Conservation (phyloP, 257 asterid species). For the Ophiorrhiza pumila region DNA sequence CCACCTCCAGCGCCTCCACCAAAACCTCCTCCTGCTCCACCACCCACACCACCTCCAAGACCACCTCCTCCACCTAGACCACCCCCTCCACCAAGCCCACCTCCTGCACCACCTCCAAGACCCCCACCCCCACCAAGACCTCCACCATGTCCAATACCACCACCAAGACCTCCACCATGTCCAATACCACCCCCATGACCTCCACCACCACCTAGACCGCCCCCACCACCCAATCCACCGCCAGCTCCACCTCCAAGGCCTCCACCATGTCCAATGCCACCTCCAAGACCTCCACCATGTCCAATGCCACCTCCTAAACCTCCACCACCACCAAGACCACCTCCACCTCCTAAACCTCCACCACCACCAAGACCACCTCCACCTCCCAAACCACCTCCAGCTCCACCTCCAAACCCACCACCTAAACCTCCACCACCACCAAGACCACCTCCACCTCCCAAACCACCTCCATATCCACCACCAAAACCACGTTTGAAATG, state of each 20-base stretch:
- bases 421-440: conserved; percentile 34
- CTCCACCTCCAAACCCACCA: conserved; percentile 22
- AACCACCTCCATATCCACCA: conserved; percentile 20
- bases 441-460: conserved; percentile 29
- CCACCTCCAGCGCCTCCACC: conserved; percentile 21
- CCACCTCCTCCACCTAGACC: conserved; percentile 21
- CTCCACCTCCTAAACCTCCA: conserved; percentile 26
- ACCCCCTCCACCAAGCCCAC: background rate
- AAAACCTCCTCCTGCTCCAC: conserved; percentile 19
- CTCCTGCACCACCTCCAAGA: conserved; percentile 23
- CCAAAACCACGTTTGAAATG: conserved; percentile 40
- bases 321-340: conserved; percentile 30
- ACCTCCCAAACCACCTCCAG: conserved; percentile 22
- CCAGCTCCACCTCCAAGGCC: conserved; percentile 26
- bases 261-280: conserved; percentile 19
- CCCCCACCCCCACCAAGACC: conserved; percentile 28
- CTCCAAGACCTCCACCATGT: conserved; percentile 18
- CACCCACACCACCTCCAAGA: conserved; percentile 13
- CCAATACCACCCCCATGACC: conserved; percentile 26
- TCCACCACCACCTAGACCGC: conserved; percentile 19
- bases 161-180: conserved; percentile 17
- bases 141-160: conserved; percentile 16
- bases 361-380: conserved; percentile 18
- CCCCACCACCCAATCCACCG: conserved; percentile 9
- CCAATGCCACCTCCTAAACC: conserved; percentile 25